phyloP scores from a whole-genome alignment of 768 basidiomycete genomes.

The Trametes coccinea region DNA sequence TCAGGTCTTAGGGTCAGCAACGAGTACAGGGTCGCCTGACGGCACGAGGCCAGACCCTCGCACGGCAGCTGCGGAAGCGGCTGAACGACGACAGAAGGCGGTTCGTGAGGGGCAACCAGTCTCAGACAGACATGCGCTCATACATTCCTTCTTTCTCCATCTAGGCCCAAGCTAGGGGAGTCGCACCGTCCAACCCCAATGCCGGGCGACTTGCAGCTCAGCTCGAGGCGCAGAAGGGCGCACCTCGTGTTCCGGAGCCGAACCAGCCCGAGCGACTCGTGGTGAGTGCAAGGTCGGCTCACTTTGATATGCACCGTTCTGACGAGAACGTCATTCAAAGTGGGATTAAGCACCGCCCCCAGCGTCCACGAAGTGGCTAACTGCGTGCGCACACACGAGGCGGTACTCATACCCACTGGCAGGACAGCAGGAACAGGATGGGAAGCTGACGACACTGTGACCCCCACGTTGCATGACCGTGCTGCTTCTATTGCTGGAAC shows the following conservation, averaged over 20 bases:
- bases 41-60: slow-evolving; percentile 29
- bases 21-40: slow-evolving; percentile 6
- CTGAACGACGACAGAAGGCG: slow-evolving; percentile 22
- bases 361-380: slow-evolving; percentile 26
- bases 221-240: slow-evolving; percentile 41
- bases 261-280: slow-evolving; percentile 44
- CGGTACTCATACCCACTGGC: not conserved
- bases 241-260: slow-evolving; percentile 39
- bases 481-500: not conserved
- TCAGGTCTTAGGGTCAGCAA: slow-evolving; percentile 24
- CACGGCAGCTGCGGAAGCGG: slow-evolving; percentile 38
- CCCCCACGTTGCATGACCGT: slow-evolving; percentile 17
- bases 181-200: slow-evolving; percentile 46
- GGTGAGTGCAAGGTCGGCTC: slow-evolving; percentile 38
- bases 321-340: slow-evolving; percentile 37
- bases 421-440: not conserved
- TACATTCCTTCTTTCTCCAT: not conserved
- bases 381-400: slow-evolving; percentile 22
- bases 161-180: slow-evolving; percentile 46
- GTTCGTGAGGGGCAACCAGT: not conserved
- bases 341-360: slow-evolving; percentile 42
- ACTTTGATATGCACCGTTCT: slow-evolving; percentile 14
- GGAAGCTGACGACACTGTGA: slow-evolving; percentile 1
- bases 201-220: slow-evolving; percentile 45
- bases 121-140: not conserved